phyloP scores from a whole-genome alignment of 2,329 filamentous ascomycete species.

The Akanthomyces dipterigenus region DNA sequence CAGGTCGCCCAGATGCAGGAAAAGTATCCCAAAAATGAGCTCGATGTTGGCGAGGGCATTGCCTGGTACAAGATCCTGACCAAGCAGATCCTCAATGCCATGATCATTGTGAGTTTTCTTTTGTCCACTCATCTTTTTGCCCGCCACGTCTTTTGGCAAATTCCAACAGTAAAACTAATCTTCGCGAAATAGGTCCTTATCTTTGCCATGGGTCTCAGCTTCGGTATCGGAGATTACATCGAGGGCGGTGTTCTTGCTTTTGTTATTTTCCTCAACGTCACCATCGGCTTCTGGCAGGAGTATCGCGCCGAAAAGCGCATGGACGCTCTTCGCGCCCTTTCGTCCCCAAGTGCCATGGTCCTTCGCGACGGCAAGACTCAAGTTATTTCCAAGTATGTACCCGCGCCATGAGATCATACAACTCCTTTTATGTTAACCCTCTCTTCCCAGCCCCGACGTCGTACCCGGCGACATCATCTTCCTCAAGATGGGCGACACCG shows the following conservation, averaged over 20 bases:
- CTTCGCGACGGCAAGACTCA: constrained; percentile 52
- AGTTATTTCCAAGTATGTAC: constrained; percentile 47
- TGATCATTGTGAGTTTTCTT: constrained; percentile 55
- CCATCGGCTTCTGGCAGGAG: constrained; percentile 61
- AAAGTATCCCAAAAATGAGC: constrained; percentile 60
- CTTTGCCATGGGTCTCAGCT: constrained; percentile 68
- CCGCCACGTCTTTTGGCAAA: no score
- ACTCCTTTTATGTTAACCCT: constrained; percentile 13
- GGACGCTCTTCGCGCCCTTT: constrained; percentile 55
- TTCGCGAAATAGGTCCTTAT: constrained; percentile 54
- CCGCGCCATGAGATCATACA: background rate
- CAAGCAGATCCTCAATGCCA: constrained; percentile 69
- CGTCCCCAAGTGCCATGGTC: constrained; percentile 56
- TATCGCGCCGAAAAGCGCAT: constrained; percentile 60
- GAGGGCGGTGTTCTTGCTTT: constrained; percentile 61
- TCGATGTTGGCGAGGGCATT: constrained; percentile 61
- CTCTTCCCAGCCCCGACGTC: constrained; percentile 45
- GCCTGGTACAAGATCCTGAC: constrained; percentile 65
- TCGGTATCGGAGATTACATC: constrained; percentile 60
- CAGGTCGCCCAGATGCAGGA: constrained; percentile 54
- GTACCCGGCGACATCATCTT: constrained; percentile 66
- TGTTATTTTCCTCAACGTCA: constrained; percentile 63
- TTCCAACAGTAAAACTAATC: background rate
- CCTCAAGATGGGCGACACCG: constrained; percentile 65
- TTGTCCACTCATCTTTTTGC: background rate